phyloP scores from a whole-genome alignment of 2,329 filamentous ascomycete genomes.

The Colletotrichum karsti region DNA sequence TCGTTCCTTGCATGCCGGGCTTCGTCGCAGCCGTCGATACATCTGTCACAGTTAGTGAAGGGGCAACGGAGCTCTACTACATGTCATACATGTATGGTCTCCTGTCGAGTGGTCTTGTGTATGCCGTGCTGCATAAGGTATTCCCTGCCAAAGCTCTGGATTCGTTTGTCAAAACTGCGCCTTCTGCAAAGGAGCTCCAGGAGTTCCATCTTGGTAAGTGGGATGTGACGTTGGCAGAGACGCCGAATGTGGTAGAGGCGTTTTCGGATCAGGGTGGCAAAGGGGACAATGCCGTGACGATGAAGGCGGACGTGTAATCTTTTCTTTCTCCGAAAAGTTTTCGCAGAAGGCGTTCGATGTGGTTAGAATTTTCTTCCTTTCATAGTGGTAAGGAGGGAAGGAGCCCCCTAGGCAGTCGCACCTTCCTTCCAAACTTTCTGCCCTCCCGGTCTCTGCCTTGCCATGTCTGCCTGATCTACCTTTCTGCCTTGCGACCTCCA shows the following conservation, averaged over 20 bases:
- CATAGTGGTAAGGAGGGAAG: too few relatives aligned
- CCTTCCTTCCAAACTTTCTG: too few relatives aligned
- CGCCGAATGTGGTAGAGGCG: neutral
- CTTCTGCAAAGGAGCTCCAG: conserved; percentile 37
- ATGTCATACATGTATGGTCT: conserved; percentile 50
- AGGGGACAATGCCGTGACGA: neutral
- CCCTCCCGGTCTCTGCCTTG: too few relatives aligned
- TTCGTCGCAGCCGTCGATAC: conserved; percentile 49
- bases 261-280: neutral
- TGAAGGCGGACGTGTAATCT: neutral
- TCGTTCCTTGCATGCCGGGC: conserved; percentile 49
- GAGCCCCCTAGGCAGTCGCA: too few relatives aligned
- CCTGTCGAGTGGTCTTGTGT: conserved; percentile 41
- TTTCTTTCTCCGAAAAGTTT: too few relatives aligned
- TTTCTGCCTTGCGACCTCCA: neutral
- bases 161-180: conserved; percentile 37
- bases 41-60: conserved; percentile 40
- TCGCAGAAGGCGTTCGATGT: neutral
- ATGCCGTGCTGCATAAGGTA: conserved; percentile 37
- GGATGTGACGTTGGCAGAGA: conserved; percentile 36
- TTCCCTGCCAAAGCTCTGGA: conserved; percentile 39
- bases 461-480: too few relatives aligned
- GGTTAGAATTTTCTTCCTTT: too few relatives aligned
- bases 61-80: conserved; percentile 47
- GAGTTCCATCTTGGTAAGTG: conserved; percentile 38